These are phyloP conservation scores for Trichothecium roseum DNA, from an alignment of 2,329 filamentous ascomycete species.

Conservation along the genomic window DNA sequence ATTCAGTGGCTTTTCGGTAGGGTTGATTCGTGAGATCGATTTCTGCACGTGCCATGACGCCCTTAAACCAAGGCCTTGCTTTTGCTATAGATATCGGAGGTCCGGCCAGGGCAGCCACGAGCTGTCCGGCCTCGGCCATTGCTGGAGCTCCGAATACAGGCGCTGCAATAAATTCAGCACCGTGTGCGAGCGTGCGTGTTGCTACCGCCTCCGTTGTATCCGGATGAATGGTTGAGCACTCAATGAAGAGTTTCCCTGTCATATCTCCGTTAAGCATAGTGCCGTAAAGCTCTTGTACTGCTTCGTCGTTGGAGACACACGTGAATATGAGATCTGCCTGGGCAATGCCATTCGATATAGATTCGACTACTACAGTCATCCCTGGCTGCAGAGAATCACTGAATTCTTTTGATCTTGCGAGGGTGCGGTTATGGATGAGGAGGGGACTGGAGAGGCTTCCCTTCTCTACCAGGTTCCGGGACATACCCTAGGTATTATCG, in stretches of 20 bases:
- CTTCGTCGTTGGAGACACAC: slow-evolving; percentile 69
- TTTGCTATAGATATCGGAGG: slow-evolving; percentile 47
- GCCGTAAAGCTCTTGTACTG: slow-evolving; percentile 53
- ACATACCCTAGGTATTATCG: slow-evolving; percentile 55
- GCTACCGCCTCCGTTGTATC: slow-evolving; percentile 63
- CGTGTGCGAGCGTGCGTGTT: slow-evolving; percentile 42
- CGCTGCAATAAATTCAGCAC: slow-evolving; percentile 63
- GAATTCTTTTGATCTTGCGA: slow-evolving; percentile 53
- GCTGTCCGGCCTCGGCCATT: slow-evolving; percentile 58
- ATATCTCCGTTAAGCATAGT: slow-evolving; percentile 43
- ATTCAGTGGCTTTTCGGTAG: slow-evolving; percentile 55
- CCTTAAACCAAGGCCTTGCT: slow-evolving; percentile 60
- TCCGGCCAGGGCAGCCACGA: slow-evolving; percentile 67
- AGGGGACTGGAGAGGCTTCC: slow-evolving; percentile 60
- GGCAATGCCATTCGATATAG: slow-evolving; percentile 55
- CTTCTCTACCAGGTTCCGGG: slow-evolving; percentile 73
- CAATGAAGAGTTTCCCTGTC: slow-evolving; percentile 68
- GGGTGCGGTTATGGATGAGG: slow-evolving; percentile 72
- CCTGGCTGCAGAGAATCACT: slow-evolving; percentile 46
- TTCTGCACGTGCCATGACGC: slow-evolving; percentile 58
- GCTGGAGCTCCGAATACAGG: slow-evolving; percentile 62
- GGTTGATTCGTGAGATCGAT: slow-evolving; percentile 63
- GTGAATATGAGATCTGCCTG: slow-evolving; percentile 71
- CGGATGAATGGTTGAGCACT: slow-evolving; percentile 82
- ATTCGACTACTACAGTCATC: slow-evolving; percentile 53